Base-by-base conservation (phyloP, 495 filamentous ascomycete genomes). In the Eremomyces bilateralis region DNA sequence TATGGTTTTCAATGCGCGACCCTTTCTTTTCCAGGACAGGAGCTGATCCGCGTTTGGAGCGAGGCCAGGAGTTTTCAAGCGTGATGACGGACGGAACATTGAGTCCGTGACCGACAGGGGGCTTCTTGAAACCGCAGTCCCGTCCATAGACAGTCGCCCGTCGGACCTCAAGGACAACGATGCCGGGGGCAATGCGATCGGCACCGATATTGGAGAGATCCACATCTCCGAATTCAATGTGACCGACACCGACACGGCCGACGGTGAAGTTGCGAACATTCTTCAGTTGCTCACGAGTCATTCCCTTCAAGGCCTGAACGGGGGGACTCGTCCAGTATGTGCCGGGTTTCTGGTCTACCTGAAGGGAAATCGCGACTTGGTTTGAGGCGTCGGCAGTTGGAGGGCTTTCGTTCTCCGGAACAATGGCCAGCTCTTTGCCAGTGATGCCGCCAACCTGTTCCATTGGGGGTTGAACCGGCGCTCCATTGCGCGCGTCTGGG, bases 41-140 rank as follows among this genome's bases (percentile, higher is more conserved):
- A 17, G 53, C 52, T 39, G 57, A 61, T 47, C 64, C 65, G 46
- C 72, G 71, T 25, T 65, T 60, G 28, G 69, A 64, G 32, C 85
- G 72, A 6, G 88, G 88, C 69, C 77, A 94, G 2, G 85, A 90
- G 45, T 93, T 81, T 50, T 84, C 73, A 8, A 97, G 66, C 12
- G 64, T 66, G 34, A 97, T 78, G 4, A 70, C 68, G 0, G 88
- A 79, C 1, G 83, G 84, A 3, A 93, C 78, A 44, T 97, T 97
- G 39, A 97, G 63, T 4, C 80, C 84, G 45, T 79, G 76, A 31
- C 90, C 90, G 35, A 67, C 61, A 2, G 72, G 60, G 15, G 88
- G 80, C 57, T 94, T 95, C 43, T 68, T 65, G 1, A 61, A 56
- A 21, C 65, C 15, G 29, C 27, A 29, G 4, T 20, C 57, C 22